Percentiles rank a stretch among this genome's conserved stretches.
phyloP scores from a whole-genome alignment of 176 grass and related monocot genomes.

The Oryza officinalis region DNA sequence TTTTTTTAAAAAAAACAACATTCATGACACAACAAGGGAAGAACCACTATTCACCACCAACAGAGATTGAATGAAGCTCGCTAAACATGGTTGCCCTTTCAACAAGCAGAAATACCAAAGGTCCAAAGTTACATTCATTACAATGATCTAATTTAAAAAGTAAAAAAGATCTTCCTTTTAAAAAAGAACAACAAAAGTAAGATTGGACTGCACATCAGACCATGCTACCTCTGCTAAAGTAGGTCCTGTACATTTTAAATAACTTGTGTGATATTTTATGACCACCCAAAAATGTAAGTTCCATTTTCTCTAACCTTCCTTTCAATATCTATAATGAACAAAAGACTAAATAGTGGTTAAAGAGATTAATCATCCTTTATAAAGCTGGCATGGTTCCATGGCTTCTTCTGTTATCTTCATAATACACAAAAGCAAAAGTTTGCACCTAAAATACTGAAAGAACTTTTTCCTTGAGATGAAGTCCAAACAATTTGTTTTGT shows the following conservation, averaged over 20 bases:
- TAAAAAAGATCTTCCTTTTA: background rate
- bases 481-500: background rate
- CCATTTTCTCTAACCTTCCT: background rate
- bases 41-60: background rate
- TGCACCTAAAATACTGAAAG: background rate
- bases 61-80: background rate
- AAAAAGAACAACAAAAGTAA: background rate
- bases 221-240: background rate
- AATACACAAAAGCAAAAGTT: background rate
- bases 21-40: background rate
- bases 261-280: background rate
- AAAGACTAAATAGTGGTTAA: background rate
- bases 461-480: background rate
- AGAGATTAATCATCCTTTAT: background rate
- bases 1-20: background rate
- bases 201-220: background rate
- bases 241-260: background rate
- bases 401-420: background rate
- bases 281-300: background rate
- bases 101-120: conserved; percentile 25
- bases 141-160: conserved; percentile 11
- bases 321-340: background rate
- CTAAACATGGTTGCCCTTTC: conserved; percentile 16
- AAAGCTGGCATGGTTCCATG: background rate
- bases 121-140: conserved; percentile 17